These are phyloP conservation scores for Pythium aphanidermatum DNA, from an alignment of 352 stramenopile species.

Conservation along the genomic window DNA sequence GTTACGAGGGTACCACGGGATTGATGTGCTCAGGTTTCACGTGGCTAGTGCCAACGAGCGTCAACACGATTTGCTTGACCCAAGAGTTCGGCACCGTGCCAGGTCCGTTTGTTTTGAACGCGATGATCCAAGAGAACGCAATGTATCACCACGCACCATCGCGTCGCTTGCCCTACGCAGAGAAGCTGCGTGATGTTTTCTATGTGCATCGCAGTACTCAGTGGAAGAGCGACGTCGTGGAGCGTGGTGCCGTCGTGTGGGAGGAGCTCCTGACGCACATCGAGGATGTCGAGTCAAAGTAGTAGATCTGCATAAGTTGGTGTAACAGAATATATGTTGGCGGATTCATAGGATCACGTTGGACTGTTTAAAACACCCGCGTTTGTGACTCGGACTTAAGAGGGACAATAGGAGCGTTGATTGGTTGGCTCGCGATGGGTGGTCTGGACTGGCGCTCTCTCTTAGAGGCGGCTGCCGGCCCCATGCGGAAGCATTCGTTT, in stretches of 20 bases:
- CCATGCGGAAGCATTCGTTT: constrained; percentile 63
- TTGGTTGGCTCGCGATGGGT: constrained; percentile 12
- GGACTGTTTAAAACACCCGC: too few species aligned
- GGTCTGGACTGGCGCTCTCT: not conserved
- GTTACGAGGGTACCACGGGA: constrained; percentile 49
- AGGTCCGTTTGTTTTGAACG: constrained; percentile 50
- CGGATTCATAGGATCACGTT: too few species aligned
- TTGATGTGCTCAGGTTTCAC: constrained; percentile 34
- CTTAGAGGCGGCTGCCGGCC: not conserved
- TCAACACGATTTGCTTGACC: constrained; percentile 29
- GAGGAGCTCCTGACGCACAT: constrained; percentile 27
- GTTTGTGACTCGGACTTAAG: too few species aligned
- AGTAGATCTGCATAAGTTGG: too few species aligned
- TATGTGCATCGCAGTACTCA: constrained; percentile 61
- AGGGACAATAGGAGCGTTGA: too few species aligned
- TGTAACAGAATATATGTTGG: too few species aligned
- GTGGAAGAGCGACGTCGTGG: constrained; percentile 56
- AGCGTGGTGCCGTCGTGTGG: constrained; percentile 43
- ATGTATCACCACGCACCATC: constrained; percentile 38
- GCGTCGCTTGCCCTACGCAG: constrained; percentile 42
- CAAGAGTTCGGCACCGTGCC: constrained; percentile 75
- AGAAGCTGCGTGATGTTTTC: constrained; percentile 68
- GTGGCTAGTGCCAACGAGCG: constrained; percentile 20
- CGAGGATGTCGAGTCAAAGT: not conserved
- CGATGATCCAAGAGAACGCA: constrained; percentile 55